Percentiles rank a stretch among this genome's conserved stretches.
These are phyloP conservation scores for Chrysosporium queenslandicum DNA, from an alignment of 2,329 filamentous ascomycete species.

Conservation along the genomic window DNA sequence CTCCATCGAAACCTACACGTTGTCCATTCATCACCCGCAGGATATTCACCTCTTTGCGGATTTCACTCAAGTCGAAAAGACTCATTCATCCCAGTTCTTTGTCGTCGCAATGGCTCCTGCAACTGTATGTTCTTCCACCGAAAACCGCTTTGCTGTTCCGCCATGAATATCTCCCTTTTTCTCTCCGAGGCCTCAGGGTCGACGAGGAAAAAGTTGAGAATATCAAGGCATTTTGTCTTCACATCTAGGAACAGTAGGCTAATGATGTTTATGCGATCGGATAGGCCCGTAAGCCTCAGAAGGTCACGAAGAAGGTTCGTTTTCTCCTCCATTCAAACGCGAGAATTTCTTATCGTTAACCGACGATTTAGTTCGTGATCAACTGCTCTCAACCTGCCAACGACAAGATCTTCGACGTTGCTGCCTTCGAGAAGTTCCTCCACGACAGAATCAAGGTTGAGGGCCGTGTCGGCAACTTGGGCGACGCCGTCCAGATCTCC, in stretches of 20 bases:
- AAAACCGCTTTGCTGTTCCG: conserved; percentile 91
- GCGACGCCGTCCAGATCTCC: conserved; percentile 80
- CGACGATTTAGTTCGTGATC: conserved; percentile 72
- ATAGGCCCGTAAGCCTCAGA: conserved; percentile 41
- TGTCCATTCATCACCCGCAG: conserved; percentile 48
- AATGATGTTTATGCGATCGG: conserved; percentile 46
- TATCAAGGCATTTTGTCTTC: conserved; percentile 21
- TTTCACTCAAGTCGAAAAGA: conserved; percentile 22
- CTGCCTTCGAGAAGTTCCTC: conserved; percentile 99
- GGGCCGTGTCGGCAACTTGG: conserved; percentile 94
- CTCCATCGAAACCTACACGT: background rate
- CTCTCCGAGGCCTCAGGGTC: conserved; percentile 17
- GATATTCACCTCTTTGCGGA: conserved; percentile 84
- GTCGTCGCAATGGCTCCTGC: conserved; percentile 66
- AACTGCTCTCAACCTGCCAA: conserved; percentile 95
- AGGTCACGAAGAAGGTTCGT: conserved; percentile 42
- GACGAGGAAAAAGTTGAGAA: conserved; percentile 1
- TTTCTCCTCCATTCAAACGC: background rate
- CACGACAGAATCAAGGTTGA: conserved; percentile 99
- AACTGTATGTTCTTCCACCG: conserved; percentile 61
- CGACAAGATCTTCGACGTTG: conserved; percentile 99
- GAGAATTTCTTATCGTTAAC: background rate
- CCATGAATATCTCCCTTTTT: conserved; percentile 28
- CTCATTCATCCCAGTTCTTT: conserved; percentile 10
- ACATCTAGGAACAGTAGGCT: conserved; percentile 76